These are phyloP conservation scores for Lactarius sp. DNA, from an alignment of 768 basidiomycete genomes.

Conservation along the genomic window DNA sequence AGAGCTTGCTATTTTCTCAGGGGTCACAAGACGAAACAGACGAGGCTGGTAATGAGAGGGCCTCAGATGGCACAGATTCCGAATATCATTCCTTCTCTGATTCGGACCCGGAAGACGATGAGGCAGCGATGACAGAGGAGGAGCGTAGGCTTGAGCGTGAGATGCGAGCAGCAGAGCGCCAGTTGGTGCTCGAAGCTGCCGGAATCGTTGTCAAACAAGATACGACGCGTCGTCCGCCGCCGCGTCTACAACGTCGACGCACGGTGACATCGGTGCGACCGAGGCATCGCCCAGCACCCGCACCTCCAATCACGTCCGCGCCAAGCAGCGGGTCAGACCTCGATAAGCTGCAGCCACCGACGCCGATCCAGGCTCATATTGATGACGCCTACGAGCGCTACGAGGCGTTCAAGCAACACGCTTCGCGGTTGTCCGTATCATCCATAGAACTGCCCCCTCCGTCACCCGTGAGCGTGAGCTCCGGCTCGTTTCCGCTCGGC, in stretches of 20 bases:
- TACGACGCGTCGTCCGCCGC: conserved; percentile 45
- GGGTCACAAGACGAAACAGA: conserved; percentile 25
- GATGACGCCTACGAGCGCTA: conserved; percentile 91
- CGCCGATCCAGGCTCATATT: conserved; percentile 33
- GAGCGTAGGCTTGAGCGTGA: conserved; percentile 49
- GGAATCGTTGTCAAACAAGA: conserved; percentile 74
- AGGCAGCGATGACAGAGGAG: conserved; percentile 35
- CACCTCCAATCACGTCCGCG: conserved; percentile 35
- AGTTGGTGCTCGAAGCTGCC: conserved; percentile 81
- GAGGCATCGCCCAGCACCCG: conserved; percentile 48
- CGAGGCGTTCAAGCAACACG: conserved; percentile 67
- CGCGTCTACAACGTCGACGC: conserved; percentile 15
- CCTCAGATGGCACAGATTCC: conserved; percentile 25
- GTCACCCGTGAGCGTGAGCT: conserved; percentile 13
- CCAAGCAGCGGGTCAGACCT: conserved; percentile 30
- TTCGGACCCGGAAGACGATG: conserved; percentile 32
- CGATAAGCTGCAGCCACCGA: neutral
- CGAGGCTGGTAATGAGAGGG: conserved; percentile 28
- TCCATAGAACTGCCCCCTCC: conserved; percentile 43
- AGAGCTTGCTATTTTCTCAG: neutral
- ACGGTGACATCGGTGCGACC: conserved; percentile 32
- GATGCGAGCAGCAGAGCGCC: conserved; percentile 68
- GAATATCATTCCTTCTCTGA: conserved; percentile 20
- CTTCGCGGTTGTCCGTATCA: conserved; percentile 54
- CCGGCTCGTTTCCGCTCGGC: neutral